Evolutionary conservation across 2,329 filamentous ascomycete genomes (phyloP).

Genomic region (Davidsoniella australis): DNA sequence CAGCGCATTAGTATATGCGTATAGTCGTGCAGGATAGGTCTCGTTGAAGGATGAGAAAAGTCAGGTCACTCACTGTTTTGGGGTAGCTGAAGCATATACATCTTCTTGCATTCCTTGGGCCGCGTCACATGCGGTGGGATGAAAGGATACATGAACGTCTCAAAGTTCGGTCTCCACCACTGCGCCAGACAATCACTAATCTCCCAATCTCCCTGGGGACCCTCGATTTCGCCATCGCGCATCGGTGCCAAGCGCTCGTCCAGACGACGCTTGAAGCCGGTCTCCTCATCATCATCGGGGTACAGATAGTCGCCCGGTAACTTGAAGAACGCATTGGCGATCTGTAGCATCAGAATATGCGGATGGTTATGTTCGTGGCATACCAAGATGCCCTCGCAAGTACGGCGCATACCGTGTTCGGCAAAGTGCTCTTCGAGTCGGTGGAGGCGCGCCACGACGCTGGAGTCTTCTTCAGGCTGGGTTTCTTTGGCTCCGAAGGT

Average conservation of each 20-base stretch:
- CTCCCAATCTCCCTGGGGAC: conserved; percentile 66
- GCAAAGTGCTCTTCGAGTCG: conserved; percentile 91
- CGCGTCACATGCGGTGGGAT: conserved; percentile 88
- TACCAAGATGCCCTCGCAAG: conserved; percentile 89
- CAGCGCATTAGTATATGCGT: conserved; percentile 14
- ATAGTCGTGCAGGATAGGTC: too few species aligned
- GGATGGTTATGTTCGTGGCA: conserved; percentile 99
- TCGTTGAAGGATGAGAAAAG: neutral
- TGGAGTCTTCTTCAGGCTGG: conserved; percentile 93
- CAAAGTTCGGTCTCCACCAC: conserved; percentile 98
- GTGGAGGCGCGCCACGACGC: conserved; percentile 79
- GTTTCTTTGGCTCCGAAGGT: conserved; percentile 98
- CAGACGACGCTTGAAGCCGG: conserved; percentile 83
- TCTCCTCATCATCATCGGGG: conserved; percentile 76
- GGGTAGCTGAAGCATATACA: conserved; percentile 91
- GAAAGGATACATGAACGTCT: conserved; percentile 99
- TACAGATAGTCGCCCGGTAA: conserved; percentile 89
- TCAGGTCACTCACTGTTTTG: conserved; percentile 54
- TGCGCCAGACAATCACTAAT: conserved; percentile 88
- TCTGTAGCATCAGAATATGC: conserved; percentile 97
- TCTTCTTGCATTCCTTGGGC: conserved; percentile 97
- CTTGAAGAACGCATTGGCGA: conserved; percentile 99
- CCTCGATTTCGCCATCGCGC: conserved; percentile 74
- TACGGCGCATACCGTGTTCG: conserved; percentile 86
- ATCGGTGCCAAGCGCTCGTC: conserved; percentile 89